Conservation (phyloP, 805 yeast genomes). For the Candida rishiriensis region DNA sequence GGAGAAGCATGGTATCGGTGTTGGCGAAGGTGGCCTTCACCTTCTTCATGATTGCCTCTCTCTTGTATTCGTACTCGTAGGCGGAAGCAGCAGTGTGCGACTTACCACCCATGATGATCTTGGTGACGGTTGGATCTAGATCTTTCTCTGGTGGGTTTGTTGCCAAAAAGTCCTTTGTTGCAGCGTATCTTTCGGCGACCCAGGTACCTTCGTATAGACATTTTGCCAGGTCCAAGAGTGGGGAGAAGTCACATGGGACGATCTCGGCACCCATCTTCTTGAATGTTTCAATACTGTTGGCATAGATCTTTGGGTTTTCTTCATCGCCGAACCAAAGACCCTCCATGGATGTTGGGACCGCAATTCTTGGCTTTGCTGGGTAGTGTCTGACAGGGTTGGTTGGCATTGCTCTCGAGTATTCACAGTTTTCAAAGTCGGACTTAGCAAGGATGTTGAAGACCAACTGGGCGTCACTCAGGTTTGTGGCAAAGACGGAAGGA, state of each 20-base stretch:
- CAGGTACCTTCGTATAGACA: constrained; percentile 97
- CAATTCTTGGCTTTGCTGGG: constrained; percentile 58
- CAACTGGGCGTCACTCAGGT: constrained; percentile 77
- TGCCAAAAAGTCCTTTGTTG: constrained; percentile 66
- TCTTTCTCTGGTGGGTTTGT: constrained; percentile 64
- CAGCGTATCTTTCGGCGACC: constrained; percentile 94
- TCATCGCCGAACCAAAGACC: constrained; percentile 71
- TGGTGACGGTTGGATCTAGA: constrained; percentile 78
- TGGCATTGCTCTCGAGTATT: constrained; percentile 77
- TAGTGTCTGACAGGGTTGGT: constrained; percentile 56
- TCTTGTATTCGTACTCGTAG: constrained; percentile 80
- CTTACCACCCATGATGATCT: constrained; percentile 76
- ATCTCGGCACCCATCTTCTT: constrained; percentile 52
- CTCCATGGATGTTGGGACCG: constrained; percentile 65
- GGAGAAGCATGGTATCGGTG: constrained; percentile 78
- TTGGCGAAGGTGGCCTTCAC: constrained; percentile 50
- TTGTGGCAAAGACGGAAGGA: constrained; percentile 79
- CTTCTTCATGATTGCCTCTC: constrained; percentile 72
- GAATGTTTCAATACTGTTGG: constrained; percentile 54
- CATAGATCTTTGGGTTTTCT: constrained; percentile 68
- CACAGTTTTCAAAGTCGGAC: constrained; percentile 64
- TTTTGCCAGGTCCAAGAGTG: constrained; percentile 74
- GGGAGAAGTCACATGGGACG: constrained; percentile 64
- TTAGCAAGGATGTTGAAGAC: constrained; percentile 68
- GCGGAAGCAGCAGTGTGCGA: constrained; percentile 76